phyloP scores from a whole-genome alignment of 805 yeast genomes.

The Komagataella pseudopastoris region DNA sequence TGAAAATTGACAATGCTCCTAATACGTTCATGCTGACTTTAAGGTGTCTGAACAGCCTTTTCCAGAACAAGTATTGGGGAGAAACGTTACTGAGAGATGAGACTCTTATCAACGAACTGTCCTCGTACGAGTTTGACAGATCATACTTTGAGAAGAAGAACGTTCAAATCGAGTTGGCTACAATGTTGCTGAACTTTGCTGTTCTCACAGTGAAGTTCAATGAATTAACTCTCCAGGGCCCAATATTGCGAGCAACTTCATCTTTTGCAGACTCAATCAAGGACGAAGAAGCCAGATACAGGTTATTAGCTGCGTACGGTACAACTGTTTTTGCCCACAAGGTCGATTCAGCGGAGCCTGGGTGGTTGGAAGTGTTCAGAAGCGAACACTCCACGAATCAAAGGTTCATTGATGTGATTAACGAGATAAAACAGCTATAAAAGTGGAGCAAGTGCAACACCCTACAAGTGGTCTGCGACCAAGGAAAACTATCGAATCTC shows the following conservation, averaged over 20 bases:
- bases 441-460: not conserved
- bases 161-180: slow-evolving; percentile 26
- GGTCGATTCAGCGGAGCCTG: not conserved
- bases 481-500: too few relatives aligned
- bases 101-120: slow-evolving; percentile 23
- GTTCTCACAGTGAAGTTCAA: slow-evolving; percentile 7
- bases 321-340: slow-evolving; percentile 16
- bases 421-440: not conserved
- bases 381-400: not conserved
- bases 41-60: slow-evolving; percentile 42
- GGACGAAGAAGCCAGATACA: slow-evolving; percentile 51
- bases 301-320: slow-evolving; percentile 50
- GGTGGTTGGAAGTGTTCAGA: not conserved
- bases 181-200: slow-evolving; percentile 36
- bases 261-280: slow-evolving; percentile 5
- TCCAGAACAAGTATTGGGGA: slow-evolving; percentile 33
- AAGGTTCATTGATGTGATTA: not conserved
- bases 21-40: slow-evolving; percentile 40
- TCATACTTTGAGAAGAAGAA: slow-evolving; percentile 14
- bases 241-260: not conserved
- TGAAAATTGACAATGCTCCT: slow-evolving; percentile 12
- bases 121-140: slow-evolving; percentile 11
- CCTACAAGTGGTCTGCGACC: too few relatives aligned
- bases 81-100: slow-evolving; percentile 26
- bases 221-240: not conserved